phyloP scores from a whole-genome alignment of 345 rosid species.

The Rhodamnia rubescens region DNA sequence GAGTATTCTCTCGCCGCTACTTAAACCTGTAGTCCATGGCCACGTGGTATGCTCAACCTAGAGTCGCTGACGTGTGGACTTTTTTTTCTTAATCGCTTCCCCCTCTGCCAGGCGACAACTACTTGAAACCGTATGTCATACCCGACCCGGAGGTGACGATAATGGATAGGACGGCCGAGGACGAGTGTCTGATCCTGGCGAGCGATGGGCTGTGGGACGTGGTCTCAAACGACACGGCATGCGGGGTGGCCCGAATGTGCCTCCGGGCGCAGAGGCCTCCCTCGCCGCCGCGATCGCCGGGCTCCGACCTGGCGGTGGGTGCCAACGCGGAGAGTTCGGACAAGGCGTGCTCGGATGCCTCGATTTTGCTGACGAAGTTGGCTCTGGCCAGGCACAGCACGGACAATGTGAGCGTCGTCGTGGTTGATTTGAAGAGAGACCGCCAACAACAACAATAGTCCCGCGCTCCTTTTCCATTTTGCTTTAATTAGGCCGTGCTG shows the following conservation, averaged over 20 bases:
- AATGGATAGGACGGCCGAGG: constrained; percentile 34
- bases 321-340: constrained; percentile 23
- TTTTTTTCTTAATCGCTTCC: background rate
- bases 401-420: constrained; percentile 84
- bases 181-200: constrained; percentile 55
- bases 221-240: constrained; percentile 50
- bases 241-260: constrained; percentile 50
- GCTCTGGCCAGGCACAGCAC: constrained; percentile 67
- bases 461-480: background rate
- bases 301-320: constrained; percentile 7
- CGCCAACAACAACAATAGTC: background rate
- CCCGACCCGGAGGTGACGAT: constrained; percentile 58
- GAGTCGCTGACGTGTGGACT: background rate
- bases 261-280: constrained; percentile 23
- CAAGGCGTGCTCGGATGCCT: constrained; percentile 69
- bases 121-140: constrained; percentile 57
- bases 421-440: constrained; percentile 57
- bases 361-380: constrained; percentile 65
- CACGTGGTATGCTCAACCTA: background rate
- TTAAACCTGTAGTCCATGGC: background rate
- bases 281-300: constrained; percentile 7
- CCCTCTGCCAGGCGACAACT: constrained; percentile 28
- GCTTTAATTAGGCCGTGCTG: background rate
- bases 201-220: constrained; percentile 84
- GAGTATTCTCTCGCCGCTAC: background rate